Base-by-base conservation (phyloP, 768 basidiomycete genomes). In the Ephemerocybe angulata region DNA sequence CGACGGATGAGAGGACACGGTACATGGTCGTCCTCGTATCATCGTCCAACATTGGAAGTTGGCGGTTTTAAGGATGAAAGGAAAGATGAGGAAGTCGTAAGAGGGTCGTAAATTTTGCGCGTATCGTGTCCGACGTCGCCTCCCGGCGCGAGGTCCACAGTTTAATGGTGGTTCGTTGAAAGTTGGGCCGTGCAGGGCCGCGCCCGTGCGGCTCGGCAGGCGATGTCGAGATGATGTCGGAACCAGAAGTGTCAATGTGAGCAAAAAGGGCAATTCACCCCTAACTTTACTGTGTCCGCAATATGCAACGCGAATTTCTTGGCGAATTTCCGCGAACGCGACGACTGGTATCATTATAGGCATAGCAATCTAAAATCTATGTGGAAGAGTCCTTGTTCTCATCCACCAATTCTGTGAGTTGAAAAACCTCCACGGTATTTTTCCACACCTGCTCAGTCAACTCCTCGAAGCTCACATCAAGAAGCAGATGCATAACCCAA, bases 341-440 rank as follows among this genome's bases (percentile, higher is more conserved):
- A n/a, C n/a, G n/a, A n/a, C n/a, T n/a, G n/a, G n/a, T n/a, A n/a
- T n/a, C n/a, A 35, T 8, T 41, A 19, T 41, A 41, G 38, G 7
- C 21, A 41, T 41, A 11, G 27, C 44, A 29, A 38, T 15, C 33
- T 17, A 6, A 15, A 41, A 15, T 35, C 37, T 25, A 52, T 13
- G 50, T 4, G 15, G n/a, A 27, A 21, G 35, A 10, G 17, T 40
- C 22, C 2, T 40, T 24, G 7, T 17, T 19, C 7, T 15, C 35
- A 12, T 51, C 40, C 11, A n/a, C 25, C 4, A 49, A n/a, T 37
- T 55, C 54, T 29, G 19, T 28, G 12, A 88, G 65, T 13, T 70
- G 73, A 63, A 91, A 91, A 38, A 89, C 55, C 24, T 74, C 67
- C 7, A 84, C 60, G 0, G 87, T 85, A 63, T 90, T 93, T 57